phyloP scores from a whole-genome alignment of 495 filamentous ascomycete species.

The Pseudoneurospora amorphoporcata region DNA sequence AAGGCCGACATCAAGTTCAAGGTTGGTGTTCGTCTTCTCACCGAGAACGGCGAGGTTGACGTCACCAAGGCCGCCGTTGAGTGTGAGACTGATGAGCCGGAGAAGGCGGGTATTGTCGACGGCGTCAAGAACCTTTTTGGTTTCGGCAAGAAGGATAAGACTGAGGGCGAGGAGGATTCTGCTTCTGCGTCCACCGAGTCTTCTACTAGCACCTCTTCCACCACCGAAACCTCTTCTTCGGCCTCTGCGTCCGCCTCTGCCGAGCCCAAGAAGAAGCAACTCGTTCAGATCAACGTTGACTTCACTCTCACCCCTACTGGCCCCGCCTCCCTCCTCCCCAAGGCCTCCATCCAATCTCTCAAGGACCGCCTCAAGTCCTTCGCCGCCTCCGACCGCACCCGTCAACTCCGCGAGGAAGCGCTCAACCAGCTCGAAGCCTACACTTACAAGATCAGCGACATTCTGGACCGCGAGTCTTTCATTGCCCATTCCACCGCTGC shows the following conservation, averaged over 20 bases:
- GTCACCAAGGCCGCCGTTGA: conserved; percentile 66
- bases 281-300: conserved; percentile 59
- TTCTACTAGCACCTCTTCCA: conserved; percentile 25
- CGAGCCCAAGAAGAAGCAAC: conserved; percentile 48
- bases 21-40: conserved; percentile 60
- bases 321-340: conserved; percentile 43
- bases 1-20: conserved; percentile 69
- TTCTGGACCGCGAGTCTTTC: conserved; percentile 67
- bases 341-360: conserved; percentile 52
- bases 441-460: conserved; percentile 80
- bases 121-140: conserved; percentile 93
- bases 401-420: conserved; percentile 70
- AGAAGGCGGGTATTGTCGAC: conserved; percentile 75
- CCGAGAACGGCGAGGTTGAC: conserved; percentile 72
- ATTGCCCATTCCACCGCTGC: conserved; percentile 53
- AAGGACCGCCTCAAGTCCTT: conserved; percentile 68
- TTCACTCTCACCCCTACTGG: conserved; percentile 54
- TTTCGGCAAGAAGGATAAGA: conserved; percentile 79
- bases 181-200: conserved; percentile 25
- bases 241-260: conserved; percentile 32
- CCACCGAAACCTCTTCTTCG: conserved; percentile 37
- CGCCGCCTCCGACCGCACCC: conserved; percentile 69
- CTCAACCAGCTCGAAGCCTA: conserved; percentile 90
- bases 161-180: conserved; percentile 34
- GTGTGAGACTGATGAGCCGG: conserved; percentile 61